Evolutionary conservation across 495 filamentous ascomycete genomes (phyloP).

Genomic region (Trichocladium uniseriatum): DNA sequence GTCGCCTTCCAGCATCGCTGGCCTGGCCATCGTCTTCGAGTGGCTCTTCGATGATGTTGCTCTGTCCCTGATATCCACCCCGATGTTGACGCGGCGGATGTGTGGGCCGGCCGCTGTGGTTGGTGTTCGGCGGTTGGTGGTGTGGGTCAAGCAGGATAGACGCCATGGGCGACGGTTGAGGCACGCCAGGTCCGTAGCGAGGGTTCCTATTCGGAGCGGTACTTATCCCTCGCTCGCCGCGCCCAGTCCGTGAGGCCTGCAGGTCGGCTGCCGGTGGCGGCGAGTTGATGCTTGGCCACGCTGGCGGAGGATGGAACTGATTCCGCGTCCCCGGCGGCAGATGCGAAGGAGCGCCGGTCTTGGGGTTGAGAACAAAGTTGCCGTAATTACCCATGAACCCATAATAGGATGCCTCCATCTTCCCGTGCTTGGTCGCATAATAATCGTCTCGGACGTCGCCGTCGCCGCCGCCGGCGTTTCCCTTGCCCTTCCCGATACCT

Average conservation of each 20-base stretch:
- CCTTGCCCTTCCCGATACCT: slow-evolving; percentile 47
- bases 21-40: slow-evolving; percentile 47
- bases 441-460: slow-evolving; percentile 77
- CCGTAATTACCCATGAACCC: slow-evolving; percentile 89
- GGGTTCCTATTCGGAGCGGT: slow-evolving; percentile 21
- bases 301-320: slow-evolving; percentile 71
- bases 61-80: slow-evolving; percentile 32
- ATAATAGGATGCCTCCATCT: slow-evolving; percentile 92
- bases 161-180: slow-evolving; percentile 48
- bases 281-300: slow-evolving; percentile 62
- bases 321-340: slow-evolving; percentile 42
- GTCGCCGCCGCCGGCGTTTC: slow-evolving; percentile 24
- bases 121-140: slow-evolving; percentile 56
- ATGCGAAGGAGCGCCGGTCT: slow-evolving; percentile 39
- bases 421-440: slow-evolving; percentile 88
- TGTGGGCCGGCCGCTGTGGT: neutral
- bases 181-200: slow-evolving; percentile 25
- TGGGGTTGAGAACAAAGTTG: slow-evolving; percentile 63
- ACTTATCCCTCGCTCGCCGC: slow-evolving; percentile 31
- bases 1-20: slow-evolving; percentile 62
- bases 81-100: slow-evolving; percentile 32
- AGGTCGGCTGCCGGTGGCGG: slow-evolving; percentile 49
- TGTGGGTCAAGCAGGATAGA: slow-evolving; percentile 79
- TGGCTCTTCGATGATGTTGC: slow-evolving; percentile 40
- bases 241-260: slow-evolving; percentile 42